phyloP scores from a whole-genome alignment of 169 alveolate genomes.

The Theileria luwenshuni region DNA sequence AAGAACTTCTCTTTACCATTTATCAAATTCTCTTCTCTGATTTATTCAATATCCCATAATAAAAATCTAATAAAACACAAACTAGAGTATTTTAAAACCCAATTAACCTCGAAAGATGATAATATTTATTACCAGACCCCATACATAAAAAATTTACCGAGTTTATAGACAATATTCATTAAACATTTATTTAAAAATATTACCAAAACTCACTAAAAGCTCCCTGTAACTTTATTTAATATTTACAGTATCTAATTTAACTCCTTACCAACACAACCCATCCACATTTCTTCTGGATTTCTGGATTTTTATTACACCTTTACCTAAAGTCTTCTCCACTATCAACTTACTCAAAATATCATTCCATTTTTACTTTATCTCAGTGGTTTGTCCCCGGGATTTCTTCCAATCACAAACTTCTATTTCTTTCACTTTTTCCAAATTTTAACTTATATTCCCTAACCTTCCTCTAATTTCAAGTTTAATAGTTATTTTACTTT shows the following conservation, averaged over 20 bases:
- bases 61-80: too few relatives aligned
- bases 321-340: too few relatives aligned
- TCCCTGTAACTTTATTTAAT: not conserved
- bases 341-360: too few relatives aligned
- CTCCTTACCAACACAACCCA: conserved; percentile 33
- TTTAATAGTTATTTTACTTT: not conserved
- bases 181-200: too few relatives aligned
- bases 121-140: not conserved
- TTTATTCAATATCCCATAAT: too few relatives aligned
- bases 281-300: conserved; percentile 18
- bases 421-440: not conserved
- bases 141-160: too few relatives aligned
- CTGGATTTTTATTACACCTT: too few relatives aligned
- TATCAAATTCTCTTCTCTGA: too few relatives aligned
- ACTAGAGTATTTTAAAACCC: conserved; percentile 8
- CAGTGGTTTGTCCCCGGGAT: not conserved
- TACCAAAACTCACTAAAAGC: not conserved
- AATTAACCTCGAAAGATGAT: not conserved
- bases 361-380: not conserved
- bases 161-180: too few relatives aligned
- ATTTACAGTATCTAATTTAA: conserved; percentile 2
- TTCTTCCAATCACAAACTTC: not conserved
- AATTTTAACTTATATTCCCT: not conserved
- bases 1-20: conserved; percentile 16
- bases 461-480: conserved; percentile 20